Percentiles rank a stretch among this genome's conserved stretches.
Evolutionary conservation across 768 basidiomycete species (phyloP).

Genomic region (Dictyophora rubrovolvata): DNA sequence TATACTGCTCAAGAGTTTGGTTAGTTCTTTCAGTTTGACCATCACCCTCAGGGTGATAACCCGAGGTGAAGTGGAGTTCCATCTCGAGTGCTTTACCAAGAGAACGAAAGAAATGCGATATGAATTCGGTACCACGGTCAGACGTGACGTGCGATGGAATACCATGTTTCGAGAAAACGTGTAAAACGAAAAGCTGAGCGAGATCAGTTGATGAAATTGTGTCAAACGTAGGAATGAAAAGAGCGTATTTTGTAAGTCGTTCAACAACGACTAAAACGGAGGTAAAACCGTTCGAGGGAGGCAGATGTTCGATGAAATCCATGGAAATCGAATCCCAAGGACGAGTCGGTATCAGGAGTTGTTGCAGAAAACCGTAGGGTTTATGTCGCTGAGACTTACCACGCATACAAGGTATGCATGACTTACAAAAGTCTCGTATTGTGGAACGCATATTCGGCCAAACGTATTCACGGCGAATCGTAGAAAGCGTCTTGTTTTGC

Average conservation of each 20-base stretch:
- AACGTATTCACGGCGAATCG: constrained; percentile 31
- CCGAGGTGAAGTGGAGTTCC: background rate
- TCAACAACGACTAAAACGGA: constrained; percentile 30
- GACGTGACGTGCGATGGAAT: background rate
- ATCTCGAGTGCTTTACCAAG: background rate
- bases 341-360: constrained; percentile 15
- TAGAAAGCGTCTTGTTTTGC: constrained; percentile 20
- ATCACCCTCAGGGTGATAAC: constrained; percentile 1
- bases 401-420: constrained; percentile 27
- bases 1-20: constrained; percentile 30
- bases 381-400: constrained; percentile 25
- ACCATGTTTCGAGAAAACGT: constrained; percentile 2
- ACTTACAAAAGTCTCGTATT: constrained; percentile 22
- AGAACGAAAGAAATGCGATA: background rate
- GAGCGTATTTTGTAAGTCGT: constrained; percentile 28
- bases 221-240: constrained; percentile 30
- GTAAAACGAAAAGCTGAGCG: constrained; percentile 24
- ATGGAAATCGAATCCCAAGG: constrained; percentile 28
- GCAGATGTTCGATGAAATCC: constrained; percentile 30
- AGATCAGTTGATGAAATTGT: constrained; percentile 22
- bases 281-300: constrained; percentile 26
- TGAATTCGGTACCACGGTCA: background rate
- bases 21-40: constrained; percentile 33
- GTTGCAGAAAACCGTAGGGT: constrained; percentile 25
- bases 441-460: constrained; percentile 26